phyloP scores from a whole-genome alignment of 495 filamentous ascomycete genomes.

The Penicillium subrubescens region DNA sequence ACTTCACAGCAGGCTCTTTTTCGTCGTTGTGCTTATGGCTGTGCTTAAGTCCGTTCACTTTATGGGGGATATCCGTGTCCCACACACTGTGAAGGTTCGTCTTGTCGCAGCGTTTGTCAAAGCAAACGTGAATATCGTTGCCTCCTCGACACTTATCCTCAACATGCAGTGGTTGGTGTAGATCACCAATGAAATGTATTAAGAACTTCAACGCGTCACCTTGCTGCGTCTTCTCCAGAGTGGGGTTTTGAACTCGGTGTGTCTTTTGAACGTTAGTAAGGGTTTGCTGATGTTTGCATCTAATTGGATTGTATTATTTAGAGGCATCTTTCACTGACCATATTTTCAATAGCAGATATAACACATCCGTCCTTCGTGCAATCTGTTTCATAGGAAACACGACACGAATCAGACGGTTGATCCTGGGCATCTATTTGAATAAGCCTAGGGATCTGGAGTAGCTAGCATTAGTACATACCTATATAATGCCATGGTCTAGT shows the following conservation, averaged over 20 bases:
- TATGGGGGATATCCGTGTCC: neutral
- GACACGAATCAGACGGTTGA: neutral
- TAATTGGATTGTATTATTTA: neutral
- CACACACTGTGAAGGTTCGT: neutral
- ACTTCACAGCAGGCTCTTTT: neutral
- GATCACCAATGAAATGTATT: slow-evolving; percentile 17
- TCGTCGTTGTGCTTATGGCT: neutral
- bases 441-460: neutral
- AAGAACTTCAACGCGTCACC: slow-evolving; percentile 11
- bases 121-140: slow-evolving; percentile 4
- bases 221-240: slow-evolving; percentile 8
- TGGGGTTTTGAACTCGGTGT: neutral
- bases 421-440: neutral
- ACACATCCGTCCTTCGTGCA: neutral
- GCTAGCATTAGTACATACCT: neutral
- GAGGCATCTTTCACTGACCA: neutral
- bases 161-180: slow-evolving; percentile 16
- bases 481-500: neutral
- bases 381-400: neutral
- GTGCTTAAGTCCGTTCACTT: neutral
- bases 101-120: neutral
- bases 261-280: neutral
- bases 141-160: slow-evolving; percentile 8
- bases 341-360: neutral
- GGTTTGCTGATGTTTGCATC: neutral